Percentiles rank a stretch among this genome's conserved stretches.
These are phyloP conservation scores for Magnolia changhungtana DNA, from an alignment of 164 flowering plant species.

Conservation along the genomic window DNA sequence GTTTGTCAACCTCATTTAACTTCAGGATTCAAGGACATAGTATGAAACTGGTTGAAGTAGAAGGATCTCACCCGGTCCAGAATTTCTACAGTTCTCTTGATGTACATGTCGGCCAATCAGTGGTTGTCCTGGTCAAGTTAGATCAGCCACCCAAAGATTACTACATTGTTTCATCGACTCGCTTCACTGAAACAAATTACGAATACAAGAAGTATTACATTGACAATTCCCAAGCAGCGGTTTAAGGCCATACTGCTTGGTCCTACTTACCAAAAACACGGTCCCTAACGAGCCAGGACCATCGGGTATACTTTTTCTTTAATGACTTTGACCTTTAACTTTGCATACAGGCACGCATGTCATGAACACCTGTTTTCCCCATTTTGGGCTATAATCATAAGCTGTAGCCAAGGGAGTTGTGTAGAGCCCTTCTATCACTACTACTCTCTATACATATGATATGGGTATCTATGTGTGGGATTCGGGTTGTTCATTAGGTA, in stretches of 20 bases:
- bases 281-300: conserved; percentile 66
- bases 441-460: no score
- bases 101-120: conserved; percentile 75
- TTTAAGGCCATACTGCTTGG: conserved; percentile 49
- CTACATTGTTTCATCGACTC: conserved; percentile 62
- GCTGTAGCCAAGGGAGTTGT: no score
- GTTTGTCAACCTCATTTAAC: conserved; percentile 62
- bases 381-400: no score
- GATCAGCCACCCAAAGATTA: conserved; percentile 47
- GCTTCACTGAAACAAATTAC: conserved; percentile 51
- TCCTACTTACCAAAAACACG: conserved; percentile 44
- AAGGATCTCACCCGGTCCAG: conserved; percentile 68
- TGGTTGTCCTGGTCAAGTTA: conserved; percentile 58
- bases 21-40: conserved; percentile 76
- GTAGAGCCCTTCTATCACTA: no score
- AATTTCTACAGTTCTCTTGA: conserved; percentile 61
- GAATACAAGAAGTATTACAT: conserved; percentile 45
- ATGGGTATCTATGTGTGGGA: no score
- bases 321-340: no score
- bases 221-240: conserved; percentile 37
- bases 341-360: no score
- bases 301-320: conserved; percentile 41
- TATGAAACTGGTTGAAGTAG: conserved; percentile 66
- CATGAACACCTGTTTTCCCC: no score
- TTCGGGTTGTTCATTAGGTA: no score